phyloP scores from a whole-genome alignment of 1,139 yeast species.

The Debaryomyces udenii region DNA sequence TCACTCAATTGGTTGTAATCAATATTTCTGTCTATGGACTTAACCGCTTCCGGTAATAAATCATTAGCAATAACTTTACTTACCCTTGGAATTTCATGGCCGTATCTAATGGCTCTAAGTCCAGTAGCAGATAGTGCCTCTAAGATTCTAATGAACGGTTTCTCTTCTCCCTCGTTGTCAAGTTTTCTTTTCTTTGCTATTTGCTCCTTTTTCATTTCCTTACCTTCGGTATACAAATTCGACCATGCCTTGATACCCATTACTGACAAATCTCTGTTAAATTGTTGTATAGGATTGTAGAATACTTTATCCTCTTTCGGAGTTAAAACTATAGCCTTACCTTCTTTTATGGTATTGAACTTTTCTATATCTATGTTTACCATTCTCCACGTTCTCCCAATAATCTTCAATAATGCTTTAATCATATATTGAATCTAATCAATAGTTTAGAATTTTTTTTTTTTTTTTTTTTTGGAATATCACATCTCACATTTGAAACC shows the following conservation, averaged over 20 bases:
- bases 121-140: conserved; percentile 98
- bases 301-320: conserved; percentile 84
- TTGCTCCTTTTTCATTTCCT: conserved; percentile 16
- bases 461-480: too few relatives aligned
- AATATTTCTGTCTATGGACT: conserved; percentile 72
- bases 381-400: conserved; percentile 7
- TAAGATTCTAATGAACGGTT: conserved; percentile 59
- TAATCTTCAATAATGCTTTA: neutral
- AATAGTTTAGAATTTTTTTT: conserved; percentile 2
- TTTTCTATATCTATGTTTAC: conserved; percentile 26
- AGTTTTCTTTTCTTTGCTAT: conserved; percentile 22
- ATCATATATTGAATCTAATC: conserved; percentile 4
- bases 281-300: conserved; percentile 95
- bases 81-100: conserved; percentile 80
- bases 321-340: conserved; percentile 75
- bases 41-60: conserved; percentile 83
- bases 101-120: conserved; percentile 88
- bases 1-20: conserved; percentile 59
- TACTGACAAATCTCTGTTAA: conserved; percentile 88
- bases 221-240: conserved; percentile 45
- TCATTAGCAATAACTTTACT: conserved; percentile 84
- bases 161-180: conserved; percentile 22
- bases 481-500: too few relatives aligned
- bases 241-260: conserved; percentile 87
- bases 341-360: conserved; percentile 66